Percentiles rank a stretch among this genome's conserved stretches.
Conservation (phyloP, 495 filamentous ascomycete genomes). For the Neurospora cerealis region DNA sequence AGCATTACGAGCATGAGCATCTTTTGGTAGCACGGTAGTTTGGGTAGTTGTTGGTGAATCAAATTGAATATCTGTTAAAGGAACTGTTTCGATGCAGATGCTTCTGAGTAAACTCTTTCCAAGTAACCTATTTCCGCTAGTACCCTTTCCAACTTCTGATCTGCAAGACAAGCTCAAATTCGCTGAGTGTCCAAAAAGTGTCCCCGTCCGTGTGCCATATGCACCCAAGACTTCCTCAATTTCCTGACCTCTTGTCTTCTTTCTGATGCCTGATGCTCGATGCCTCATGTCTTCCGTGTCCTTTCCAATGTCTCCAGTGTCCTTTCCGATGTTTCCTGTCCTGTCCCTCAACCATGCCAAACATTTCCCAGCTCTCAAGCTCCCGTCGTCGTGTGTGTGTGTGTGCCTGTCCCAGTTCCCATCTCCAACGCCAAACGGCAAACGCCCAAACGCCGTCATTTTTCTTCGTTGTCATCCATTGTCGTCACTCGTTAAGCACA, state of each 20-base stretch:
- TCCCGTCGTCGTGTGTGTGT: neutral
- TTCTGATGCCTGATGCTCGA: too few relatives aligned
- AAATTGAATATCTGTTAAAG: neutral
- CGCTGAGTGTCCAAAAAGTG: too few relatives aligned
- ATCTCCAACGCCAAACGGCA: too few relatives aligned
- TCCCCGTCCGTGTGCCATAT: too few relatives aligned
- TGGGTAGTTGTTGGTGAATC: neutral
- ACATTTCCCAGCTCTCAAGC: neutral
- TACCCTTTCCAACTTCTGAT: neutral
- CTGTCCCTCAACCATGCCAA: neutral
- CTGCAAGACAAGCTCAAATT: too few relatives aligned
- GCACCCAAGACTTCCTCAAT: too few relatives aligned
- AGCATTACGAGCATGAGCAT: neutral
- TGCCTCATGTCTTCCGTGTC: neutral
- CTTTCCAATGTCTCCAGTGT: neutral
- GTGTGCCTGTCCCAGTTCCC: neutral
- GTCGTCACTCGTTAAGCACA: neutral
- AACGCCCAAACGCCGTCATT: neutral
- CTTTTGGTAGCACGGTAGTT: neutral
- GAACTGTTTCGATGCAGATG: neutral
- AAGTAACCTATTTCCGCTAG: neutral
- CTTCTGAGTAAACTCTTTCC: neutral
- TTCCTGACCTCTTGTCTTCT: too few relatives aligned
- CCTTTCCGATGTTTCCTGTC: neutral
- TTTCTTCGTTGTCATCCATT: neutral